Conservation (phyloP, 495 filamentous ascomycete genomes). For the Hypoxylon rickii region DNA sequence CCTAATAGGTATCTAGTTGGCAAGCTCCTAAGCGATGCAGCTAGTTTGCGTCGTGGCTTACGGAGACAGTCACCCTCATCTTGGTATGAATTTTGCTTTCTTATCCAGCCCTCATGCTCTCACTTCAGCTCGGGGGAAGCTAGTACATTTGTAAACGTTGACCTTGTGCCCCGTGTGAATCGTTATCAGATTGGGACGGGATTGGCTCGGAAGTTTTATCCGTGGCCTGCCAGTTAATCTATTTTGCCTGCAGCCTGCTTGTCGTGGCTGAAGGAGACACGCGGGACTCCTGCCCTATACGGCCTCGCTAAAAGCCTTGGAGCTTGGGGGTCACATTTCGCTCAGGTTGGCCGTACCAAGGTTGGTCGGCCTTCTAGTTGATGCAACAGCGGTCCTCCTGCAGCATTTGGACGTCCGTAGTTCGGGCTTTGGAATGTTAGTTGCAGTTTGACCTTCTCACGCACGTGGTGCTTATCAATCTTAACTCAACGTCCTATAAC, state of each 20-base stretch:
- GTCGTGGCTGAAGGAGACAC: conserved; percentile 26
- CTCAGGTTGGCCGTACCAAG: conserved; percentile 3
- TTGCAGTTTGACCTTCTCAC: conserved; percentile 9
- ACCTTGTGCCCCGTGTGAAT: too few species aligned
- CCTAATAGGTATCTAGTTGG: not conserved
- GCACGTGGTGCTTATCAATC: conserved; percentile 38
- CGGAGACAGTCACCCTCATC: conserved; percentile 53
- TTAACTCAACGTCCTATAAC: conserved; percentile 34
- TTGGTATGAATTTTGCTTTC: conserved; percentile 50
- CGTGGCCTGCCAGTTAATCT: conserved; percentile 33
- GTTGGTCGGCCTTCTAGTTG: conserved; percentile 17
- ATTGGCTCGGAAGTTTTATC: conserved; percentile 28
- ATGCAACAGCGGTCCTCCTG: conserved; percentile 28
- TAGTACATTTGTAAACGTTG: too few species aligned
- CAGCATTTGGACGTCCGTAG: conserved; percentile 29
- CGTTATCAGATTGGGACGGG: conserved; percentile 28
- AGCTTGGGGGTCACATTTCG: conserved; percentile 25
- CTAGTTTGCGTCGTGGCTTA: conserved; percentile 50
- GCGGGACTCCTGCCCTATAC: conserved; percentile 19
- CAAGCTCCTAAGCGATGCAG: conserved; percentile 50
- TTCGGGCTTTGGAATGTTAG: conserved; percentile 20
- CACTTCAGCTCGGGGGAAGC: not conserved
- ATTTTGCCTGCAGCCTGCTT: conserved; percentile 29
- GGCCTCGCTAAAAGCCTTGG: conserved; percentile 19
- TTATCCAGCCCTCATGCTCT: conserved; percentile 8